These are phyloP conservation scores for Microbotryum violaceum DNA, from an alignment of 1,284 basidiomycete species.

Conservation along the genomic window DNA sequence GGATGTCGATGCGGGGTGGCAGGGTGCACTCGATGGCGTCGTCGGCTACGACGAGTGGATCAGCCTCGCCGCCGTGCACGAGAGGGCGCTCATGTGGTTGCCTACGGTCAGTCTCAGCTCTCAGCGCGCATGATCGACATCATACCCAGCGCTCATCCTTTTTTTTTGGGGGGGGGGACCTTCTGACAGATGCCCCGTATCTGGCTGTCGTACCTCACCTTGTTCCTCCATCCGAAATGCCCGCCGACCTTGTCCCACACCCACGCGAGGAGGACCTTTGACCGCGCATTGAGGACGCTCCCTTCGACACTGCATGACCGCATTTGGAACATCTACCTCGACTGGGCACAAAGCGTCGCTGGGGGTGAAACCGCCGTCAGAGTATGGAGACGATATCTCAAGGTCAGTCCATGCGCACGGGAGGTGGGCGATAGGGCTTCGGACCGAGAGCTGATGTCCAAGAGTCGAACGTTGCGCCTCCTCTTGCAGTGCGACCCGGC, in stretches of 20 bases:
- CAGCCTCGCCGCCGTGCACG: slow-evolving; percentile 74
- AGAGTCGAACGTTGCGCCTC: background rate
- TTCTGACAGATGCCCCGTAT: slow-evolving; percentile 68
- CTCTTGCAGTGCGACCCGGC: slow-evolving; percentile 58
- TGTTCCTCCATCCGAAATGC: slow-evolving; percentile 84
- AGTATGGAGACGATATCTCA: slow-evolving; percentile 83
- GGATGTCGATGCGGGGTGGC: slow-evolving; percentile 50
- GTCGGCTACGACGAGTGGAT: slow-evolving; percentile 95
- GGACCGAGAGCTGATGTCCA: no score
- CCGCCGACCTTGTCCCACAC: slow-evolving; percentile 75
- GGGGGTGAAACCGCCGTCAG: slow-evolving; percentile 78
- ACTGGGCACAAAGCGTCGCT: slow-evolving; percentile 64
- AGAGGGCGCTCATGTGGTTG: slow-evolving; percentile 88
- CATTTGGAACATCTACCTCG: slow-evolving; percentile 89
- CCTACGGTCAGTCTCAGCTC: slow-evolving; percentile 59
- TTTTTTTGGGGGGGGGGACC: background rate
- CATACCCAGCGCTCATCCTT: background rate
- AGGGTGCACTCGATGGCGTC: slow-evolving; percentile 72
- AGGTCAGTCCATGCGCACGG: slow-evolving; percentile 40
- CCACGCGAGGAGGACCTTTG: slow-evolving; percentile 87
- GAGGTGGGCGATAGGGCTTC: background rate
- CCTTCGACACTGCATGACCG: slow-evolving; percentile 89
- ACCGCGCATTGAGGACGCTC: slow-evolving; percentile 86
- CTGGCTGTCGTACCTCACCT: slow-evolving; percentile 86
- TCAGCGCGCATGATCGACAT: background rate